These are phyloP conservation scores for Arachnomyces sp. DNA, from an alignment of 2,329 filamentous ascomycete genomes.

Conservation along the genomic window DNA sequence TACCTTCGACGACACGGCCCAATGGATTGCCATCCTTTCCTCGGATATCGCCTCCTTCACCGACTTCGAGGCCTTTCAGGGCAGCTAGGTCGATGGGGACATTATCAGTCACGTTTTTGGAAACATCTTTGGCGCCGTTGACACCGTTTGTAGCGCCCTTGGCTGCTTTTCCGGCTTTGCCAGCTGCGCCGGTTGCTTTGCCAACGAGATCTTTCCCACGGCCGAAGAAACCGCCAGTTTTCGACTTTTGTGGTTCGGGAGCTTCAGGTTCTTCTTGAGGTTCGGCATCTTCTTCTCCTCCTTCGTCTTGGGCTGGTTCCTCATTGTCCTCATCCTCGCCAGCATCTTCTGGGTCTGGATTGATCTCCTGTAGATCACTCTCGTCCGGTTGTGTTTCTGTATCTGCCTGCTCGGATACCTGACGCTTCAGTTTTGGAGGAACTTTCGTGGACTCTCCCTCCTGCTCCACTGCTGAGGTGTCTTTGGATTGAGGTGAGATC, in stretches of 20 bases:
- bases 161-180: slow-evolving; percentile 2
- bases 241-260: slow-evolving; percentile 15
- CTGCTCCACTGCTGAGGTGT: slow-evolving; percentile 3
- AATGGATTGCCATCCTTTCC: slow-evolving; percentile 28
- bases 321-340: slow-evolving; percentile 49
- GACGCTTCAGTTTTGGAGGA: slow-evolving; percentile 6
- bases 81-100: slow-evolving; percentile 25
- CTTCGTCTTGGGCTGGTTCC: no score
- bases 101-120: slow-evolving; percentile 13
- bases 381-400: slow-evolving; percentile 12
- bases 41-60: slow-evolving; percentile 30
- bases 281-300: no score
- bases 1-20: slow-evolving; percentile 34
- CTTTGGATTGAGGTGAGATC: slow-evolving; percentile 9
- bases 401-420: not conserved
- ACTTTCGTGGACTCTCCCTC: slow-evolving; percentile 11
- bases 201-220: not conserved
- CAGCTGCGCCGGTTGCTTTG: slow-evolving; percentile 1
- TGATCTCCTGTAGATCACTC: slow-evolving; percentile 10
- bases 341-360: slow-evolving; percentile 30
- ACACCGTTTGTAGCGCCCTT: slow-evolving; percentile 10
- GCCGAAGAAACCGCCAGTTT: not conserved
- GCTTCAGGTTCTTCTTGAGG: slow-evolving; percentile 50
- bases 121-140: slow-evolving; percentile 18
- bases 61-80: slow-evolving; percentile 33